Percentiles rank a stretch among this genome's conserved stretches.
phyloP scores from a whole-genome alignment of 257 asterid genomes.

The Rubia yunnanensis region DNA sequence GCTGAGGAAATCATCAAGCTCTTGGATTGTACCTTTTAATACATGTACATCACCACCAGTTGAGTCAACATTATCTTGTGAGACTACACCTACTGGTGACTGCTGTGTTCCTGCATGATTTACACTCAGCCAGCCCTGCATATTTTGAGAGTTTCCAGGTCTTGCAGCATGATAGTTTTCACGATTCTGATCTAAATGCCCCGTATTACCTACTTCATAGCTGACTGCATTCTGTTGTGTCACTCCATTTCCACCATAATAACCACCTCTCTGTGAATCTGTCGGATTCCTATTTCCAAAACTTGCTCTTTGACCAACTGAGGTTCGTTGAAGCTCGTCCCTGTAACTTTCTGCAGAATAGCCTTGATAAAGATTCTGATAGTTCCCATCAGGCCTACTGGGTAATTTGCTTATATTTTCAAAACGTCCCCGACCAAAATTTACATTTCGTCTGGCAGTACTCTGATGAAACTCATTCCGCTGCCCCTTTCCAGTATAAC shows the following conservation, averaged over 20 bases:
- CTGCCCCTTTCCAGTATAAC: slow-evolving; percentile 1
- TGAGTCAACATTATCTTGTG: slow-evolving; percentile 3
- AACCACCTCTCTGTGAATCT: slow-evolving; percentile 5
- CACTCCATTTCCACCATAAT: slow-evolving; percentile 15
- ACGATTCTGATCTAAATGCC: slow-evolving; percentile 14
- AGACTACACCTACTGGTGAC: slow-evolving; percentile 17
- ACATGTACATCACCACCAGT: slow-evolving; percentile 17
- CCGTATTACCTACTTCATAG: slow-evolving; percentile 11
- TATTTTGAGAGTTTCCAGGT: slow-evolving; percentile 17
- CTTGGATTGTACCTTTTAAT: slow-evolving; percentile 27
- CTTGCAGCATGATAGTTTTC: slow-evolving; percentile 12
- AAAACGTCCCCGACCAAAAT: slow-evolving; percentile 6
- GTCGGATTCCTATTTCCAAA: slow-evolving; percentile 5
- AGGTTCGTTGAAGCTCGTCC: slow-evolving; percentile 10
- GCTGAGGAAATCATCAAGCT: slow-evolving; percentile 44
- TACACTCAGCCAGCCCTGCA: slow-evolving; percentile 9
- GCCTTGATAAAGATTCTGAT: slow-evolving; percentile 2
- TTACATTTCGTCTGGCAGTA: slow-evolving; percentile 4
- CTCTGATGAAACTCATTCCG: slow-evolving; percentile 9
- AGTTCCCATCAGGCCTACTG: slow-evolving; percentile 3
- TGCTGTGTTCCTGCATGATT: slow-evolving; percentile 17
- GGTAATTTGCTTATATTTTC: slow-evolving; percentile 4
- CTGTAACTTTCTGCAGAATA: slow-evolving; percentile 2
- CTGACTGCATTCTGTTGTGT: slow-evolving; percentile 19
- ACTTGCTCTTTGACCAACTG: slow-evolving; percentile 4